Evolutionary conservation across 148 eudicot species (phyloP).

Genomic region (Rhododendron mucronatum): DNA sequence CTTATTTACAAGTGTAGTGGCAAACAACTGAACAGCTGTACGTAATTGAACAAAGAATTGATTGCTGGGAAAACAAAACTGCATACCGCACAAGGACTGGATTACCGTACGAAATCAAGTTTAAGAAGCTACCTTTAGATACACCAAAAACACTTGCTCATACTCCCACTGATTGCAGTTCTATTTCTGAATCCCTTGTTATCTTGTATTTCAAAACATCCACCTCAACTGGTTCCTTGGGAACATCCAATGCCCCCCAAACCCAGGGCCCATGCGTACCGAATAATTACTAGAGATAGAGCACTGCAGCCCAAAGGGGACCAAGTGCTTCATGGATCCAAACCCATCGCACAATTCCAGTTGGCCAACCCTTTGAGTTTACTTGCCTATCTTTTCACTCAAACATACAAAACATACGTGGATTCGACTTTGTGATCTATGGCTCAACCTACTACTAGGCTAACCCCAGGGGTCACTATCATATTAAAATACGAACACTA

Average conservation of each 20-base stretch:
- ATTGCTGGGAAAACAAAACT: neutral
- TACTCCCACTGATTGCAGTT: neutral
- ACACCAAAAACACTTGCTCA: neutral
- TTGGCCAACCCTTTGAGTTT: neutral
- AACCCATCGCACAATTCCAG: neutral
- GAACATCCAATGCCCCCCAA: neutral
- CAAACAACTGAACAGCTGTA: neutral
- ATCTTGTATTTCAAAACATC: neutral
- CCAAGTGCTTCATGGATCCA: neutral
- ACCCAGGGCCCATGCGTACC: neutral
- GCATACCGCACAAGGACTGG: neutral
- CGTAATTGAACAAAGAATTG: neutral
- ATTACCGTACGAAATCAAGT: neutral
- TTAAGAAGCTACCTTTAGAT: neutral
- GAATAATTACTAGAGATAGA: neutral
- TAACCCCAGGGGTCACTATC: too few relatives aligned
- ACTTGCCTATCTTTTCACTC: neutral
- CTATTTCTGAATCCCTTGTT: neutral
- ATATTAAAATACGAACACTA: too few relatives aligned
- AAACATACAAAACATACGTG: neutral
- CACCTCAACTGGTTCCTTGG: neutral
- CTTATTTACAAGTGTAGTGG: neutral
- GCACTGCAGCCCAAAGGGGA: neutral
- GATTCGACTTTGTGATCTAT: neutral
- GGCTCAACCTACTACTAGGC: too few relatives aligned